A percentile compares a stretch with the other conserved stretches of the same genome.
Conservation (phyloP, 1,139 yeast species). For the Candida pseudoviswanathii region DNA sequence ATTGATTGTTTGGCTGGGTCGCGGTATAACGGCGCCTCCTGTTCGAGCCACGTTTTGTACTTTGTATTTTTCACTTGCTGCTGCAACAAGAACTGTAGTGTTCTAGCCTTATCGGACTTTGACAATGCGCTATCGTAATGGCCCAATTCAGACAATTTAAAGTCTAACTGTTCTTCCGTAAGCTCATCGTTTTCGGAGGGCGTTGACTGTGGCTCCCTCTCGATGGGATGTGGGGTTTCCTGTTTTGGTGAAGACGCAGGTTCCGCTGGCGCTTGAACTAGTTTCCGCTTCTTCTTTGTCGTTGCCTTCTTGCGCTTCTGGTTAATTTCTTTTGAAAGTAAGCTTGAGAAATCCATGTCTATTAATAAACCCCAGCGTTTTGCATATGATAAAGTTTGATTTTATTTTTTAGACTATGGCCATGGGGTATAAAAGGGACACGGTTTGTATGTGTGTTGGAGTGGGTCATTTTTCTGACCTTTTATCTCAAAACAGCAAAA, state of each 20-base stretch:
- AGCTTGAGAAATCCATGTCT: constrained; percentile 18
- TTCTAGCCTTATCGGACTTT: constrained; percentile 13
- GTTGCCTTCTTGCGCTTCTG: constrained; percentile 13
- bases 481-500: not conserved
- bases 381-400: not conserved
- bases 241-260: not conserved
- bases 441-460: not conserved
- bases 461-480: not conserved
- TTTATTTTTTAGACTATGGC: not conserved
- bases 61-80: constrained; percentile 15
- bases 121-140: constrained; percentile 10
- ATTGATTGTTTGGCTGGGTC: constrained; percentile 11
- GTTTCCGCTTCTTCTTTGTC: constrained; percentile 17
- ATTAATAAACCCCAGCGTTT: not conserved
- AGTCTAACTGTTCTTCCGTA: constrained; percentile 22
- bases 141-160: constrained; percentile 14
- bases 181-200: constrained; percentile 23
- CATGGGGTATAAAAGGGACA: not conserved
- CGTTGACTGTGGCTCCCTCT: not conserved
- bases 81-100: constrained; percentile 14
- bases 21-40: constrained; percentile 13
- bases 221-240: not conserved
- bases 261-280: constrained; percentile 8
- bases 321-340: constrained; percentile 19
- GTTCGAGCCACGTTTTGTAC: constrained; percentile 17